phyloP scores from a whole-genome alignment of 1,284 basidiomycete genomes.

The Bondarzewia mesenterica region DNA sequence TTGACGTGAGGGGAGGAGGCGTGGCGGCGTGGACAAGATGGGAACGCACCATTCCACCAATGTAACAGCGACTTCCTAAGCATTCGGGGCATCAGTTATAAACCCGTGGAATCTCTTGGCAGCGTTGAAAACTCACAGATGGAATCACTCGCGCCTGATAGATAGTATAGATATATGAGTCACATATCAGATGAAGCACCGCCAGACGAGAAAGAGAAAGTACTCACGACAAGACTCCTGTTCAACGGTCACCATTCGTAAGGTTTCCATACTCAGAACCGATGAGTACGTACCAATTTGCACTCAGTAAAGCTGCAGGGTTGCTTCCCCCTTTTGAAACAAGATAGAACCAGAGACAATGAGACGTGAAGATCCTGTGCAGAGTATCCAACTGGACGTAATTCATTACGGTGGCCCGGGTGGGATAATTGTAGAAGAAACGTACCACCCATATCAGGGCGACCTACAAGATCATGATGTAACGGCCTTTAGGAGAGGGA shows the following conservation, averaged over 20 bases:
- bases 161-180: background rate
- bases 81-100: background rate
- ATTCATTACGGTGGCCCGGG: background rate
- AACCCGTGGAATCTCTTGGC: no score
- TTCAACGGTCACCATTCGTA: background rate
- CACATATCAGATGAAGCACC: background rate
- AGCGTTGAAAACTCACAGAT: background rate
- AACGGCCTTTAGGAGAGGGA: background rate
- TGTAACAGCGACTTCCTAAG: background rate
- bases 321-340: background rate
- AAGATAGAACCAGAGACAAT: background rate
- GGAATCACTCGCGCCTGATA: background rate
- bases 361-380: background rate
- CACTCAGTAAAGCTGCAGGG: background rate
- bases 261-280: background rate
- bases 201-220: background rate
- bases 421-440: background rate
- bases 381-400: background rate
- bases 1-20: background rate
- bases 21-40: background rate
- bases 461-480: background rate
- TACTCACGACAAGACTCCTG: background rate
- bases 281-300: background rate
- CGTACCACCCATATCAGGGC: background rate
- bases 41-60: background rate